Evolutionary conservation across 768 basidiomycete genomes (phyloP).

Genomic region (Gyrodon lividus): DNA sequence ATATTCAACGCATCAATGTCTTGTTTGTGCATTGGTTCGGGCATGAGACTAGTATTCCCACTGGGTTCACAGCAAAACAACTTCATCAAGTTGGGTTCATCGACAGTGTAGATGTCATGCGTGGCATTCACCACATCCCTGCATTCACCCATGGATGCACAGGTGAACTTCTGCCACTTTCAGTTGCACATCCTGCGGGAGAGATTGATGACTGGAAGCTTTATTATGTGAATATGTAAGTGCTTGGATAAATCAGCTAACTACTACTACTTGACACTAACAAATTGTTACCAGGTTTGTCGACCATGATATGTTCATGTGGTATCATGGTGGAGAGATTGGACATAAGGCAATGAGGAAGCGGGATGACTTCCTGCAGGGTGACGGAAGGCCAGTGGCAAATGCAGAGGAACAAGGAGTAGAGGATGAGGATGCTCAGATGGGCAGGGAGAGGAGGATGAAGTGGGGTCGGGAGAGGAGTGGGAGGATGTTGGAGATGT

Average conservation of each 20-base stretch:
- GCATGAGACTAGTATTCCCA: conserved; percentile 13
- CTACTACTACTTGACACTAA: too few species aligned
- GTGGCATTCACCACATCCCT: conserved; percentile 14
- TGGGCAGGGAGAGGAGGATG: too few species aligned
- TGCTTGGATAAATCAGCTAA: background rate
- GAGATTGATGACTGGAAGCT: conserved; percentile 26
- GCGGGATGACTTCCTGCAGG: too few species aligned
- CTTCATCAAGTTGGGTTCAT: conserved; percentile 36
- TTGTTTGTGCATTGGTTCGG: conserved; percentile 30
- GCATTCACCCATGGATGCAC: conserved; percentile 21
- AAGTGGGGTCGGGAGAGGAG: too few species aligned
- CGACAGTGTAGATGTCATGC: conserved; percentile 2
- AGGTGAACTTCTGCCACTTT: conserved; percentile 1
- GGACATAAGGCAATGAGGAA: too few species aligned
- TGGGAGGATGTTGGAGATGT: too few species aligned
- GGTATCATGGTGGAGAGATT: too few species aligned
- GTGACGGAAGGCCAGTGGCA: too few species aligned
- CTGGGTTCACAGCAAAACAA: conserved; percentile 25
- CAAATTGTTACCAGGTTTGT: too few species aligned
- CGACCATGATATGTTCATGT: too few species aligned
- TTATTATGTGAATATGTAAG: conserved; percentile 37
- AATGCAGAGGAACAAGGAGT: too few species aligned
- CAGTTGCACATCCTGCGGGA: background rate
- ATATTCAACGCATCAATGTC: conserved; percentile 20
- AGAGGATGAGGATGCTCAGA: too few species aligned